A percentile compares a stretch with the other conserved stretches of the same genome.
phyloP scores from a whole-genome alignment of 1,139 yeast genomes.

The Pneumocystis sp. region DNA sequence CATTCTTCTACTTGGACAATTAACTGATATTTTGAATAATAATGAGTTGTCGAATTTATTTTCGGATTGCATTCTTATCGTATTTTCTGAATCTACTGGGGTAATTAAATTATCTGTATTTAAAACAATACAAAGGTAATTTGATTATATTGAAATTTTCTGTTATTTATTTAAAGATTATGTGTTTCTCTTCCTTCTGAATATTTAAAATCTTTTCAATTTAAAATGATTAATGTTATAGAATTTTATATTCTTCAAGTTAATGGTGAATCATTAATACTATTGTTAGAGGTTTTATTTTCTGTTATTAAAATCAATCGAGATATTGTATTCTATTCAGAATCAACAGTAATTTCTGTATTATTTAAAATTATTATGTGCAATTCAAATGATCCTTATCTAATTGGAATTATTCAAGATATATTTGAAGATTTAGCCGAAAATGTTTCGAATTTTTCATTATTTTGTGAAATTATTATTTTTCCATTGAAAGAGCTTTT shows the following conservation, averaged over 20 bases:
- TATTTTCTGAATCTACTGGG: not conserved
- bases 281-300: constrained; percentile 10
- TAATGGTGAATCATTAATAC: constrained; percentile 6
- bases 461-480: not conserved
- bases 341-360: constrained; percentile 8
- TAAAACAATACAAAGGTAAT: constrained; percentile 1
- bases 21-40: not conserved
- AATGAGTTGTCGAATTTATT: not conserved
- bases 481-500: not conserved
- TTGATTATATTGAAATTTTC: not conserved
- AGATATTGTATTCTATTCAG: not conserved
- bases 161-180: not conserved
- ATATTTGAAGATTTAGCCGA: constrained; percentile 12
- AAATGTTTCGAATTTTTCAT: constrained; percentile 3
- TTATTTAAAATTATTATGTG: constrained; percentile 9
- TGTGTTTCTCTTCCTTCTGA: not conserved
- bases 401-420: constrained; percentile 11
- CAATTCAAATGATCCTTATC: constrained; percentile 13
- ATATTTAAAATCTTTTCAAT: constrained; percentile 2
- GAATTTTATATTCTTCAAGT: not conserved
- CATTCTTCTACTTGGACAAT: not conserved
- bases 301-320: constrained; percentile 7
- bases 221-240: constrained; percentile 3
- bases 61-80: not conserved
- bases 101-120: not conserved